A percentile compares a stretch with the other conserved stretches of the same genome.
These are phyloP conservation scores for Aulographum hederae DNA, from an alignment of 2,329 filamentous ascomycete genomes.

Conservation along the genomic window DNA sequence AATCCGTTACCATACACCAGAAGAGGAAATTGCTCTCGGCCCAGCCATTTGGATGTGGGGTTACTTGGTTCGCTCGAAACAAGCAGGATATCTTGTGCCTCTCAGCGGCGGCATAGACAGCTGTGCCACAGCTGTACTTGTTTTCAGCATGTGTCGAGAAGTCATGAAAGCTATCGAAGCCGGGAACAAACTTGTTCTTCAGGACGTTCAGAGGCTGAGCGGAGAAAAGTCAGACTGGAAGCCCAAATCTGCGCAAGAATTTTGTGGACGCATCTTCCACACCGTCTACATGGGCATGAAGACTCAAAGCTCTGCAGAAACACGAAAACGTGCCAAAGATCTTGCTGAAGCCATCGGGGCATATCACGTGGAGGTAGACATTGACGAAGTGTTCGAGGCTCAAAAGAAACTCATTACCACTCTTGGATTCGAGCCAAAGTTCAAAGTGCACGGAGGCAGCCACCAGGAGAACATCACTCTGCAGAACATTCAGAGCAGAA, in stretches of 20 bases:
- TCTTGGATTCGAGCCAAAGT: neutral
- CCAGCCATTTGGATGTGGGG: constrained; percentile 52
- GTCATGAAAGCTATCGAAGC: constrained; percentile 33
- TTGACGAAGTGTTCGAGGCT: constrained; percentile 47
- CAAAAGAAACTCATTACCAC: constrained; percentile 38
- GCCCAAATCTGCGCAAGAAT: constrained; percentile 39
- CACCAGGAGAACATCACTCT: constrained; percentile 50
- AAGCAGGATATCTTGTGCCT: constrained; percentile 14
- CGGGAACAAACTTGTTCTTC: constrained; percentile 35
- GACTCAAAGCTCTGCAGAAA: constrained; percentile 34
- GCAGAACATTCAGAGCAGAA: constrained; percentile 50
- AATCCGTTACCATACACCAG: neutral
- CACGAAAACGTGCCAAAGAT: constrained; percentile 40
- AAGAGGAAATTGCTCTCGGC: constrained; percentile 40
- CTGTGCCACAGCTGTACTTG: constrained; percentile 34
- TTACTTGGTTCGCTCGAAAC: constrained; percentile 33
- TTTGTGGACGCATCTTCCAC: constrained; percentile 40
- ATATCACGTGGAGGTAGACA: constrained; percentile 57
- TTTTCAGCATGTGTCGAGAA: constrained; percentile 30
- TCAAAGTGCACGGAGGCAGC: too few relatives aligned
- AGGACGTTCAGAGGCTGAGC: constrained; percentile 32
- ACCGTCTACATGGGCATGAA: constrained; percentile 54
- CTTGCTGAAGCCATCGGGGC: constrained; percentile 45
- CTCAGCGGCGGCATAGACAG: constrained; percentile 39
- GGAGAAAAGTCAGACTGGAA: constrained; percentile 20